Evolutionary conservation across 176 grass and related monocot genomes (phyloP), one percentile per base, ranked within the genome.

Genomic region (Triticum dicoccoides): DNA sequence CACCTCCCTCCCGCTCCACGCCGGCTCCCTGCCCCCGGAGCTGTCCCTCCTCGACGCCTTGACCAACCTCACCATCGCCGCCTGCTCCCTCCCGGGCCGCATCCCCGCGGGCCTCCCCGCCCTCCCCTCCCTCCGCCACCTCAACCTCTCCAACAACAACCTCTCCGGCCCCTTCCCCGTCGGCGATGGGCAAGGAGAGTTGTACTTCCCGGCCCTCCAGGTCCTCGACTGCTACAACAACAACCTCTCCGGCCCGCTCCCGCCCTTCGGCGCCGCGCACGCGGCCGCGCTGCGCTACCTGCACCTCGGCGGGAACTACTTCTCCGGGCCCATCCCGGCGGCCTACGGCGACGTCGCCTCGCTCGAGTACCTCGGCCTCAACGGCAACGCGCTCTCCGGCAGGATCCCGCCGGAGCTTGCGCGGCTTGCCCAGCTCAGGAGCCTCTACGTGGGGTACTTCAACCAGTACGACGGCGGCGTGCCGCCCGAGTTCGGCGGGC

Each of bases 111-210:
- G 47, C 2, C 41, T 95, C 29, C 58, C 88, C 3, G 0, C 73
- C 9, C 90, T 98, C 1, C 83, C 89, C 0, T 11, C 3, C 8
- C 96, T 98, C 9, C 90, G 88, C 42, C 59, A 87, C 61, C 89
- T 98, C 79, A 98, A 95, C 91, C 84, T 98, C 69, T 92, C 91
- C 80, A 92, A 94, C 84, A 98, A 98, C 89, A 92, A 93, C 82
- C 89, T 98, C 69, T 86, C 24, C 63, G 89, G 81, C 5, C 1
- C 86, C 0, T 14, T 20, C 1, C 8, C 84, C 0, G 18, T n/a
- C 0, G 0, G 5, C 41, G 18, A 35, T n/a, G n/a, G n/a, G n/a
- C n/a, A n/a, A n/a, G n/a, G n/a, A n/a, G n/a, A n/a, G n/a, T n/a
- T n/a, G n/a, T n/a, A n/a, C 86, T 95, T 95, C 83, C 91, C 89